Evolutionary conservation across 495 filamentous ascomycete species (phyloP), one percentile per base, ranked within the genome.

Genomic region (Sporormia fimetaria): DNA sequence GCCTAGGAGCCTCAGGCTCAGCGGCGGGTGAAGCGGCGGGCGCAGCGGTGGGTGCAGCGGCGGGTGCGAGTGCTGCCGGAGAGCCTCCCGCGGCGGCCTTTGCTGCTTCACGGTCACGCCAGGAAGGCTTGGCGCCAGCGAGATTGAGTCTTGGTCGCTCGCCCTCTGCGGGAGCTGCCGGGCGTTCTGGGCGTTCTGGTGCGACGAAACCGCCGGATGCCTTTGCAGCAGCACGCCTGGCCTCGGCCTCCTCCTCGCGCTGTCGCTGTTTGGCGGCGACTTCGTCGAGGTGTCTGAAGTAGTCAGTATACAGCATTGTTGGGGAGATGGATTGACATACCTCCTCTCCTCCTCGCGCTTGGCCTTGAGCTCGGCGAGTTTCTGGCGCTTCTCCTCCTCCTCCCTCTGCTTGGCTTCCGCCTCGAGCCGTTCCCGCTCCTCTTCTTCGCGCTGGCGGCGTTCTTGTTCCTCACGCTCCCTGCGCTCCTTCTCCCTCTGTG

Each of bases 101-200:
- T 47, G 75, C 75, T 31, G 80, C 81, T 61, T 83, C 67, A 30
- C 83, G 74, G n/a, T 94, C 87, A 63, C 87, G 80, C 87, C 87
- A 94, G 54, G 69, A 75, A 23, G 74, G 64, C 60, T 76, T 77
- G 55, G 21, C 22, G 16, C 42, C 48, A 37, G 71, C 67, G 40
- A 93, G 67, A 42, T 69, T 67, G 57, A 92, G 70, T 45, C 74
- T 76, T 15, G 85, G 83, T 35, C 80, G 74, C 15, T 68, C 73
- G 23, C 46, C 60, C 44, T 68, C 62, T 22, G 69, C 69, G 22
- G 49, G 38, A 30, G 51, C 17, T 18, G 40, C 10, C 26, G 47
- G 52, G 20, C 60, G 65, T 37, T 65, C 63, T 34, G 58, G 57
- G 29, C 48, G 27, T 33, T 37, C 40, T 42, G 48, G 37, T 44